Evolutionary conservation across 192 early-diverging fungal genomes (phyloP), one percentile per base, ranked within the genome.

Genomic region (Coemansia sp.): DNA sequence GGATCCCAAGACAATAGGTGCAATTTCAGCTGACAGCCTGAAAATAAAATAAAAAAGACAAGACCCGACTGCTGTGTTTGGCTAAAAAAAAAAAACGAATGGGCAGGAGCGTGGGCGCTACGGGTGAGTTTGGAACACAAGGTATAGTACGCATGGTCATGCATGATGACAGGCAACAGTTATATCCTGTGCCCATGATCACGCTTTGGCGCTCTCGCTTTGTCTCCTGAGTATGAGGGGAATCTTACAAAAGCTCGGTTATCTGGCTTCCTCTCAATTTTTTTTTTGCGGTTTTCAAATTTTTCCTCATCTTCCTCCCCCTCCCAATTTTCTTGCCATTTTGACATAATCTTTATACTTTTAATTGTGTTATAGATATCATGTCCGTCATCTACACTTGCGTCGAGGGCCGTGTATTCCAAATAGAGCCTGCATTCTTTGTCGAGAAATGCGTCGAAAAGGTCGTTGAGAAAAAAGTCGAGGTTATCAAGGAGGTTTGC

Each of bases 361-460:
- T 12, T 34, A 35, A 65, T 16, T 23, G 0, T 12, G 7, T 20
- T 30, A 38, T 38, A 64, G 48, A n/a, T 30, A 30, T 30, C 35
- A 78, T 78, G 71, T 67, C 66, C 30, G 62, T 65, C 39, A 70
- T 79, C 23, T 79, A 65, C 43, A 79, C 77, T 23, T 79, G 72
- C 62, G 39, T 73, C 60, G 68, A 73, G 45, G 77, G 77, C 44
- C 77, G 77, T 20, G 53, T 79, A 9, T 79, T 79, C 68, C 72
- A 74, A 51, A 74, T 79, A 30, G 77, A 79, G 65, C 77, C 77
- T 1, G 72, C 63, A 16, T 79, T 79, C 24, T 67, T 65, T 18
- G 77, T 79, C n/a, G 77, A 79, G 45, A 79, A 79, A 62, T 79
- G 77, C 68, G 73, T 79, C 61, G 66, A 68, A 55, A 79, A 79